Evolutionary conservation across 192 early-diverging fungal genomes (phyloP), one percentile per base, ranked within the genome.

Genomic region (Coemansia sp.): DNA sequence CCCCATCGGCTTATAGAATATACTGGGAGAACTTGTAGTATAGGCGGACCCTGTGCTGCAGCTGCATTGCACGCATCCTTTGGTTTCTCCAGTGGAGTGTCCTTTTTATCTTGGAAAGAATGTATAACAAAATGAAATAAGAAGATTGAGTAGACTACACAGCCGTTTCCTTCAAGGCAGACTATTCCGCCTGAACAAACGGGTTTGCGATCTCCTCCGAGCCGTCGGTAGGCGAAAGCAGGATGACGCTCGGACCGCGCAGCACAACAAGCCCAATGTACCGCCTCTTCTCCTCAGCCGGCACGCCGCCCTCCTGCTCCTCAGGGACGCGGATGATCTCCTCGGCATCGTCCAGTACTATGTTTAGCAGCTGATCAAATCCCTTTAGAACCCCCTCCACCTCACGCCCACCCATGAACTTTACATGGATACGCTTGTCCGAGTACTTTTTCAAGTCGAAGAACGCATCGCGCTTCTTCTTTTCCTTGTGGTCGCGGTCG

Each of bases 391-490:
- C 86, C 42, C 97, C 95, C 16, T 89, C 87, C 40, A 98, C 97
- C 90, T 99, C 93, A 49, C 95, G 86, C 47, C 94, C 95, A 39
- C 92, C 95, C 63, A 88, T 91, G 81, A 95, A 98, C 85, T 98
- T 93, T 53, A 97, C 94, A 40, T 89, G 87, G 58, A 99, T 90
- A 62, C 89, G 85, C 78, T 97, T 95, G 69, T 99, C 90, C 83
- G 90, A 87, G 85, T 98, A 96, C 84, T 96, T 97, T 41, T 89
- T 84, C 42, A 97, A 87, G 75, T 99, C 95, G 50, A 99, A 85
- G 71, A 99, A 98, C 15, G 89, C 87, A 72, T 98, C 94, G 83
- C 95, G 90, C 82, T 91, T 91, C 66, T 86, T 87, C 65, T 87
- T 87, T 65, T 89, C 85, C 41, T 71, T 74, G 50, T 70, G 42